phyloP scores from a whole-genome alignment of 2,329 filamentous ascomycete species.

The Colletotrichum sansevieriae region DNA sequence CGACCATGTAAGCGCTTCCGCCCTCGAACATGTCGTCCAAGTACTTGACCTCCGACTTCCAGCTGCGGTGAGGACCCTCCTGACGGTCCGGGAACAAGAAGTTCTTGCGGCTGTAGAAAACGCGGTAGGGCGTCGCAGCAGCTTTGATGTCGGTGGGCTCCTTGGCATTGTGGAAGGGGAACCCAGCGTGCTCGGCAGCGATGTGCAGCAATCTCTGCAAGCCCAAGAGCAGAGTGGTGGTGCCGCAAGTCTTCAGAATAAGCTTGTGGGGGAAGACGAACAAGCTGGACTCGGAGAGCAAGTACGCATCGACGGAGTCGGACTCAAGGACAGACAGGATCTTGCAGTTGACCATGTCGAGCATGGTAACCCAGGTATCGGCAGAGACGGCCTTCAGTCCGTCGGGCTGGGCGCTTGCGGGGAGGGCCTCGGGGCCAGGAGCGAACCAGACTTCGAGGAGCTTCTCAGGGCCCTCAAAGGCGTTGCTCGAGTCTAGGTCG shows the following conservation, averaged over 20 bases:
- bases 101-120: constrained; percentile 99
- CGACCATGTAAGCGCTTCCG: constrained; percentile 98
- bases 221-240: constrained; percentile 91
- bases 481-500: constrained; percentile 94
- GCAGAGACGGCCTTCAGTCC: constrained; percentile 88
- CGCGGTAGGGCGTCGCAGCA: constrained; percentile 89
- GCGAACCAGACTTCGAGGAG: constrained; percentile 98
- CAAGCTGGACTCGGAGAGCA: constrained; percentile 99
- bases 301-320: constrained; percentile 94
- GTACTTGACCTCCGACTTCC: constrained; percentile 94
- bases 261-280: constrained; percentile 99
- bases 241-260: constrained; percentile 98
- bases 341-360: constrained; percentile 98
- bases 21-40: constrained; percentile 92
- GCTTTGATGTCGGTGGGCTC: constrained; percentile 76
- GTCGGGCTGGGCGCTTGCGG: constrained; percentile 75
- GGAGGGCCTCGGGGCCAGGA: constrained; percentile 79
- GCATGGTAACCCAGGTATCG: constrained; percentile 94
- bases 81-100: constrained; percentile 96
- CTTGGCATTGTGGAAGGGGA: constrained; percentile 81
- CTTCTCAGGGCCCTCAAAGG: constrained; percentile 98
- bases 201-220: constrained; percentile 93
- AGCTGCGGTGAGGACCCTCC: constrained; percentile 94
- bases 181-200: constrained; percentile 88
- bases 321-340: constrained; percentile 94